Evolutionary conservation across 768 basidiomycete species (phyloP).

Genomic region (Termitomyces sp.): DNA sequence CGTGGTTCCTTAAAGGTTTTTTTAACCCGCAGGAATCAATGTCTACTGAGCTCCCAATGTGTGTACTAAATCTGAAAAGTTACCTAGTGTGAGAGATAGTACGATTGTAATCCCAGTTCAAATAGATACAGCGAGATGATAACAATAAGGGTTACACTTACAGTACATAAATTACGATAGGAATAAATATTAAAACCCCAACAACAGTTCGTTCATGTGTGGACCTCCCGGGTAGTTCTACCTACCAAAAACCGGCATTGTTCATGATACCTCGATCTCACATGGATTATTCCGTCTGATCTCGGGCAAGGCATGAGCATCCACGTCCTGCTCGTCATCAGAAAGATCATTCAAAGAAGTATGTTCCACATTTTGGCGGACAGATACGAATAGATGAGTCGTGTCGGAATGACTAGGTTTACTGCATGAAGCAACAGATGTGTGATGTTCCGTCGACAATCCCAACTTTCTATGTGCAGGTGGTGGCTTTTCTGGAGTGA

Average conservation of each 20-base stretch:
- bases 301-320: constrained; percentile 9
- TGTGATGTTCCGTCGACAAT: too few relatives aligned
- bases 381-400: neutral
- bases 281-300: constrained; percentile 13
- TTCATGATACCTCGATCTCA: constrained; percentile 12
- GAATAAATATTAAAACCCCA: constrained; percentile 11
- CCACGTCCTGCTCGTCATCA: constrained; percentile 8
- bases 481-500: constrained; percentile 16
- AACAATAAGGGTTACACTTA: neutral
- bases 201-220: too few relatives aligned
- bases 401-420: neutral
- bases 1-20: too few relatives aligned
- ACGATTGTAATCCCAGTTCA: neutral
- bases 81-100: neutral
- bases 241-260: constrained; percentile 2
- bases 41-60: too few relatives aligned
- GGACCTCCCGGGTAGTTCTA: too few relatives aligned
- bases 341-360: neutral
- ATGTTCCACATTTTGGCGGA: neutral
- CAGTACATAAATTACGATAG: constrained; percentile 11
- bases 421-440: neutral
- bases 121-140: neutral
- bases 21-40: too few relatives aligned
- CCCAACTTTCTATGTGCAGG: neutral
- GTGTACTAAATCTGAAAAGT: too few relatives aligned